phyloP scores from a whole-genome alignment of 73 alveolate species.

The Tetrahymena malaccensis region DNA sequence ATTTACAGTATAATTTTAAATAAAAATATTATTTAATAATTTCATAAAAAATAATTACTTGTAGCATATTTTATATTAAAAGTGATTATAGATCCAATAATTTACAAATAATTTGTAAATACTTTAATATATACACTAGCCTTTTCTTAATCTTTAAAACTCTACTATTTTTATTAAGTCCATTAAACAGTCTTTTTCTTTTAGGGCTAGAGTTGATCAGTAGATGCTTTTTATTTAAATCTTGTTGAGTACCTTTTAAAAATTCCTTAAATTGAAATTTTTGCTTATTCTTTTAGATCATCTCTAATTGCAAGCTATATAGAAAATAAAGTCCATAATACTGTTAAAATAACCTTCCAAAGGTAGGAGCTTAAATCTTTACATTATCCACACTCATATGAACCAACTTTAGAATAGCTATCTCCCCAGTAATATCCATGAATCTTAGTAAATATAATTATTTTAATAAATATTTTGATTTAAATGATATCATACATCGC shows the following conservation, averaged over 20 bases:
- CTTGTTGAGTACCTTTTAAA: background rate
- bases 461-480: background rate
- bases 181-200: background rate
- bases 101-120: slow-evolving; percentile 3
- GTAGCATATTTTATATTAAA: background rate
- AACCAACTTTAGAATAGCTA: background rate
- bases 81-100: slow-evolving; percentile 3
- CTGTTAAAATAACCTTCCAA: background rate
- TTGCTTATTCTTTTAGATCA: background rate
- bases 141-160: background rate
- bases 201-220: background rate
- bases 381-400: slow-evolving; percentile 9
- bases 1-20: no score
- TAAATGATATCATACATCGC: background rate
- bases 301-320: slow-evolving; percentile 1
- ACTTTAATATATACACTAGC: slow-evolving; percentile 8
- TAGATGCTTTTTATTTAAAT: background rate
- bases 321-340: slow-evolving; percentile 24
- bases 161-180: background rate
- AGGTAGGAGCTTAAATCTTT: background rate
- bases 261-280: background rate
- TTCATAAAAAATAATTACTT: background rate
- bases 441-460: background rate
- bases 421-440: background rate
- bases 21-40: no score